phyloP scores from a whole-genome alignment of 805 yeast species.

The Wickerhamomyces xylosicus region DNA sequence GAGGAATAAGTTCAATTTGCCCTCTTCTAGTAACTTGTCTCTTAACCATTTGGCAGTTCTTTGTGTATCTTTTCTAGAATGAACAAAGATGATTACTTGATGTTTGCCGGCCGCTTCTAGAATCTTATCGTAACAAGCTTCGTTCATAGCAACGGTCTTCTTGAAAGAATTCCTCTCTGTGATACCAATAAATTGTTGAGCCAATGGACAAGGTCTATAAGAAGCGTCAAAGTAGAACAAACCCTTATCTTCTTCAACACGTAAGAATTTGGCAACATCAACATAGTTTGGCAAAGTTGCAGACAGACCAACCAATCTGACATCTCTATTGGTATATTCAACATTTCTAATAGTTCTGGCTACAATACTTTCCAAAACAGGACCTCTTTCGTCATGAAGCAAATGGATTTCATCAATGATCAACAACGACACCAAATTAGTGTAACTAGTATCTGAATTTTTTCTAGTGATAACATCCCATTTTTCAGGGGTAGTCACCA shows the following conservation, averaged over 20 bases:
- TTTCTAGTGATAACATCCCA: constrained; percentile 96
- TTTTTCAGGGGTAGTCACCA: constrained; percentile 93
- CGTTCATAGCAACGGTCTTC: constrained; percentile 74
- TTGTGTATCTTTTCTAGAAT: constrained; percentile 84
- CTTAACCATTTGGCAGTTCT: constrained; percentile 71
- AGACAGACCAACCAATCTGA: constrained; percentile 76
- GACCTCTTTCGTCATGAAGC: constrained; percentile 91
- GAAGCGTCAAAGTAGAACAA: constrained; percentile 75
- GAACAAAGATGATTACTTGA: constrained; percentile 86
- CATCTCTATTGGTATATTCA: constrained; percentile 33
- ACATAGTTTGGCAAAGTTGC: constrained; percentile 86
- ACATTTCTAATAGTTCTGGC: constrained; percentile 52
- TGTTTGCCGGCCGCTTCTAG: constrained; percentile 55
- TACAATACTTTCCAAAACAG: constrained; percentile 82
- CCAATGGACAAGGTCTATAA: constrained; percentile 86
- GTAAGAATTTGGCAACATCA: constrained; percentile 77
- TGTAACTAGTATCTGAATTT: constrained; percentile 52
- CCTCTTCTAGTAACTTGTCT: constrained; percentile 49
- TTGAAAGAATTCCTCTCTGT: constrained; percentile 77
- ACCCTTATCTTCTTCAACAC: constrained; percentile 50
- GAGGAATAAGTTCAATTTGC: constrained; percentile 32
- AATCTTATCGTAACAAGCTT: constrained; percentile 78
- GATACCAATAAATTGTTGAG: constrained; percentile 81
- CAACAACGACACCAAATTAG: constrained; percentile 53
- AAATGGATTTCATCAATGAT: constrained; percentile 91